phyloP scores from a whole-genome alignment of 805 yeast genomes.

The Yarrowia osloensis region DNA sequence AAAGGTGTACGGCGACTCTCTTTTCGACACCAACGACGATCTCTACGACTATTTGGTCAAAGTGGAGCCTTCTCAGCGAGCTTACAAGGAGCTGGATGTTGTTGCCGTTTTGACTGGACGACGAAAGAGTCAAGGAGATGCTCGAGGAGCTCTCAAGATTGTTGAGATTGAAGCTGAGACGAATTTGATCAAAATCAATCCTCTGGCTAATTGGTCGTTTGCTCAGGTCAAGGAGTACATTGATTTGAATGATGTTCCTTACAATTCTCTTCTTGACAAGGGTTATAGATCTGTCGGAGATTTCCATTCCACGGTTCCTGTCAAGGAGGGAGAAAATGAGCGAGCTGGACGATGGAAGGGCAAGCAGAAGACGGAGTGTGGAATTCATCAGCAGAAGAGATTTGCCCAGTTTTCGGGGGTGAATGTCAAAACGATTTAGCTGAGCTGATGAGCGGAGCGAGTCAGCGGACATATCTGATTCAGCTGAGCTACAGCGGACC shows the following conservation, averaged over 20 bases:
- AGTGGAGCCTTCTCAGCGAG: conserved; percentile 89
- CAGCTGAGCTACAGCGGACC: too few species aligned
- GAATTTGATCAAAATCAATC: conserved; percentile 82
- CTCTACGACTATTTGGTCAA: conserved; percentile 83
- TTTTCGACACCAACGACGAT: conserved; percentile 83
- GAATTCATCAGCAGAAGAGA: conserved; percentile 80
- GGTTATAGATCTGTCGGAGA: conserved; percentile 95
- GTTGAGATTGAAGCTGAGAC: conserved; percentile 72
- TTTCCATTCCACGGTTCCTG: conserved; percentile 92
- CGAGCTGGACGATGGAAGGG: conserved; percentile 98
- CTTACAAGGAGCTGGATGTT: conserved; percentile 71
- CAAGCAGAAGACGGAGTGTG: conserved; percentile 88
- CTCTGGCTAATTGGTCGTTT: conserved; percentile 82
- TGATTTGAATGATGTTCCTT: conserved; percentile 72
- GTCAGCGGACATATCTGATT: too few species aligned
- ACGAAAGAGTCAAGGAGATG: conserved; percentile 86
- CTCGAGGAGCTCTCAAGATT: conserved; percentile 67
- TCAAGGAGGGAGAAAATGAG: conserved; percentile 89
- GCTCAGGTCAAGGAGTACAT: conserved; percentile 68
- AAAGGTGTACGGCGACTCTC: conserved; percentile 63
- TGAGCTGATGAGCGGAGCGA: too few species aligned
- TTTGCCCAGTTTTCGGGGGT: conserved; percentile 56
- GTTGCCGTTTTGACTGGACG: conserved; percentile 90
- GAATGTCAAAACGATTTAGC: not conserved
- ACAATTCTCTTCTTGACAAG: conserved; percentile 75